Evolutionary conservation across 106 monocot genomes (phyloP).

Genomic region (Allium sativum): DNA sequence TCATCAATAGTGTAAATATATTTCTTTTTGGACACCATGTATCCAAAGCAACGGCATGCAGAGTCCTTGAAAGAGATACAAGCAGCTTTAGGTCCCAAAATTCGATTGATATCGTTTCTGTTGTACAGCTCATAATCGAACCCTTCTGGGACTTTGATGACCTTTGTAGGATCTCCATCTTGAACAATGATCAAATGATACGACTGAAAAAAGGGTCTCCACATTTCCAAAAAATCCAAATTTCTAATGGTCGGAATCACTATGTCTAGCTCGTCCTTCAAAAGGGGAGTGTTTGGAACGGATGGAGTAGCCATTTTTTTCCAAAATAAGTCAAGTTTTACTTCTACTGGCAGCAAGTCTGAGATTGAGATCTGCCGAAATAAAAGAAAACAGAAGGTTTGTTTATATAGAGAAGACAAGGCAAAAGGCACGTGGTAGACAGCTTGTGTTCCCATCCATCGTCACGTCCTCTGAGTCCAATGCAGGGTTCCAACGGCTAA

Average conservation of each 20-base stretch:
- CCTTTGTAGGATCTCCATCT: constrained; percentile 53
- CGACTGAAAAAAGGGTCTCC: constrained; percentile 50
- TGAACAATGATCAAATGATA: constrained; percentile 67
- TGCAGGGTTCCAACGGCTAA: too few relatives aligned
- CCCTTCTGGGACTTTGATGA: constrained; percentile 50
- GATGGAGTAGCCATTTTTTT: not conserved
- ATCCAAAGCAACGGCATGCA: constrained; percentile 14
- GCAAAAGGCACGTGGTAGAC: too few relatives aligned
- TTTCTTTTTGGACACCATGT: too few relatives aligned
- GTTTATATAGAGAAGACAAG: too few relatives aligned
- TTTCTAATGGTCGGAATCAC: constrained; percentile 66
- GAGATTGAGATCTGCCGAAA: too few relatives aligned
- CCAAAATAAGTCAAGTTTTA: too few relatives aligned
- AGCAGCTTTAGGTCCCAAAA: constrained; percentile 45
- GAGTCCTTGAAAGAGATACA: constrained; percentile 31
- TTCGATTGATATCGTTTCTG: constrained; percentile 56
- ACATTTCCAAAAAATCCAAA: constrained; percentile 60
- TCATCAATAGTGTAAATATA: too few relatives aligned
- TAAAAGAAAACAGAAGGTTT: too few relatives aligned
- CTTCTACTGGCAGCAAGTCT: too few relatives aligned
- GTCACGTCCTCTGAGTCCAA: too few relatives aligned
- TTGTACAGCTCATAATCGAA: constrained; percentile 72
- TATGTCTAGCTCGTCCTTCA: constrained; percentile 57
- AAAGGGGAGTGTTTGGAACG: constrained; percentile 11
- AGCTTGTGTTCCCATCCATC: too few relatives aligned